Evolutionary conservation across 306 rosid genomes (phyloP), one percentile per base, ranked within the genome.

Genomic region (Cercis canadensis): DNA sequence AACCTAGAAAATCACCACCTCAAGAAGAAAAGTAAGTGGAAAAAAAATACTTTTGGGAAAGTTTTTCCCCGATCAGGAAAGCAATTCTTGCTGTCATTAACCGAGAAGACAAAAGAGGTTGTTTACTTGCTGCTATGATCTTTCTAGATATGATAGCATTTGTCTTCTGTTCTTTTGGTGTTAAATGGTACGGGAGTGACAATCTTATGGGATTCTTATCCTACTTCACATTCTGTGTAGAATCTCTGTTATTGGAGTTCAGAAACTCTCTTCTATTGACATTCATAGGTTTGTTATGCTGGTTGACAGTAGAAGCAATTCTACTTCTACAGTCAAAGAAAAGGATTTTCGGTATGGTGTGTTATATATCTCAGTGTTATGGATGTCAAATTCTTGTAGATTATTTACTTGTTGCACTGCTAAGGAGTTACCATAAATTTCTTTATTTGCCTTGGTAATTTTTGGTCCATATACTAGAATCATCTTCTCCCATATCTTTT

Each of bases 321-420:
- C 51, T 55, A 34, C 33, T 34, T 44, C 11, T 75, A 14, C 24
- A 29, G 39, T 17, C 41, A 46, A 19, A 31, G 45, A 36, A n/a
- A n/a, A 50, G 40, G 46, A 58, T 45, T 39, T 16, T 36, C 50
- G 62, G 19, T 66, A 31, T 13, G 40, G 70, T 49, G 33, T 44
- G n/a, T 17, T 39, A 55, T 24, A 11, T 17, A 68, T 11, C 40
- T 33, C 34, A 33, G 60, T 58, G 31, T 24, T 52, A 62, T 52
- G 16, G 13, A 41, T 17, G 54, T 43, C 53, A 44, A 62, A 16
- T 37, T 62, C 51, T 57, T 66, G 17, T 55, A 39, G 9, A 9
- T 75, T 34, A 64, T n/a, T 17, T 16, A 49, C 15, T 17, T 59
- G 36, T 54, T 41, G 24, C 54, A 53, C 18, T 10, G 61, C n/a